Evolutionary conservation across 805 yeast species (phyloP).

Genomic region (Torulaspora quercuum): DNA sequence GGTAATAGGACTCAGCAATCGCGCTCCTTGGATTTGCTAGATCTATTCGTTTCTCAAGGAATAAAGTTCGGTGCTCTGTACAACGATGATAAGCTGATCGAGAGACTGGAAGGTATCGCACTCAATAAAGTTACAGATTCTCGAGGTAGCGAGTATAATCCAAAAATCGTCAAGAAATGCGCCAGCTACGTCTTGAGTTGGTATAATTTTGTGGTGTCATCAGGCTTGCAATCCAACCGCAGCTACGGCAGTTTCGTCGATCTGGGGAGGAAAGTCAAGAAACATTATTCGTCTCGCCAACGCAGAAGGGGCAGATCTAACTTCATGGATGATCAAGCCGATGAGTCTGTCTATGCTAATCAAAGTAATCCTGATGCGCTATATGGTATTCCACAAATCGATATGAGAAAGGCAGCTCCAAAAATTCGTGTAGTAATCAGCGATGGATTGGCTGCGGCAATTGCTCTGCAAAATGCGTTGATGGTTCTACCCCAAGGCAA

Average conservation of each 20-base stretch:
- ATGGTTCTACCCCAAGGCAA: conserved; percentile 44
- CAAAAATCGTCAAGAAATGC: conserved; percentile 42
- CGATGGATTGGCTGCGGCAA: conserved; percentile 70
- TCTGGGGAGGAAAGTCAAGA: conserved; percentile 17
- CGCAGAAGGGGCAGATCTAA: conserved; percentile 15
- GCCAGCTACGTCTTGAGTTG: conserved; percentile 59
- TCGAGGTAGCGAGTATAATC: conserved; percentile 40
- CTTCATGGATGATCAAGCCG: conserved; percentile 54
- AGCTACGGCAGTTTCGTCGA: conserved; percentile 24
- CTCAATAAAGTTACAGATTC: conserved; percentile 19
- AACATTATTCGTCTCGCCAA: conserved; percentile 11
- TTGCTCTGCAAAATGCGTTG: conserved; percentile 61
- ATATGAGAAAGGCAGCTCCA: conserved; percentile 68
- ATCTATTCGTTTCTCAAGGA: conserved; percentile 47
- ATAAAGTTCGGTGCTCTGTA: conserved; percentile 46
- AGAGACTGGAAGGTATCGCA: conserved; percentile 47
- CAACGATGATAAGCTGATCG: conserved; percentile 64
- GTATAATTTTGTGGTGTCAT: conserved; percentile 49
- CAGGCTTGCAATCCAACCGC: conserved; percentile 12
- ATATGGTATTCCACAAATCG: conserved; percentile 63
- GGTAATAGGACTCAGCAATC: conserved; percentile 65
- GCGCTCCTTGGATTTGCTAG: conserved; percentile 61
- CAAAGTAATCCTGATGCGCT: conserved; percentile 22
- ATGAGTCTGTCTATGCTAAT: conserved; percentile 37
- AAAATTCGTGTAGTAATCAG: conserved; percentile 65